These are phyloP conservation scores for Sequoia sempervirens DNA, from an alignment of 75 land plant genomes.

Conservation along the genomic window DNA sequence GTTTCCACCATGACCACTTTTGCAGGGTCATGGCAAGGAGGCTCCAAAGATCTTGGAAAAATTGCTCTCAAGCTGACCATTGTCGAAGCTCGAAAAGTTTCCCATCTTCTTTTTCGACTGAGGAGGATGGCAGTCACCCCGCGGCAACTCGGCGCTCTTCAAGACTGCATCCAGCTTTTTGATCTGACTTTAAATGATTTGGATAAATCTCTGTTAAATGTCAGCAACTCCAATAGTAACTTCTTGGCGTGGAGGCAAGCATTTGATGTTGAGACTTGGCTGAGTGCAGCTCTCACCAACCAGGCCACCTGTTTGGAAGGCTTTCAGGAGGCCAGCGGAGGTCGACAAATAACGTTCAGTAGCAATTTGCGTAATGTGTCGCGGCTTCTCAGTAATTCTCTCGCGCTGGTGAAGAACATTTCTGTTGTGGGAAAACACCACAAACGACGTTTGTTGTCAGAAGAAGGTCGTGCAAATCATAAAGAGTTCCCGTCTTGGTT, in stretches of 20 bases:
- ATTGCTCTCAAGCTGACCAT: neutral
- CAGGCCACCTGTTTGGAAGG: conserved; percentile 69
- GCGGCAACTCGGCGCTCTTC: conserved; percentile 22
- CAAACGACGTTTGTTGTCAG: neutral
- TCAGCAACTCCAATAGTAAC: neutral
- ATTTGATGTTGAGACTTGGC: conserved; percentile 11
- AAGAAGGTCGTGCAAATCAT: neutral
- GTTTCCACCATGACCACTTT: neutral
- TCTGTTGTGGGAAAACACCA: neutral
- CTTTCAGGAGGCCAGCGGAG: conserved; percentile 17
- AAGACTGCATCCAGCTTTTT: conserved; percentile 52
- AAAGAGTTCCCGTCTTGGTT: conserved; percentile 54
- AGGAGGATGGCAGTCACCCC: neutral
- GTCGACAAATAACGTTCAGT: conserved; percentile 8
- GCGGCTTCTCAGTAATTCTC: conserved; percentile 22
- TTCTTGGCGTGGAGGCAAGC: conserved; percentile 2
- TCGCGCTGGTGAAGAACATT: conserved; percentile 19
- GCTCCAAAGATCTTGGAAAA: neutral
- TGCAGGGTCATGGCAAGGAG: neutral
- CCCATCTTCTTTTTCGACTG: neutral
- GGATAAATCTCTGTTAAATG: conserved; percentile 15
- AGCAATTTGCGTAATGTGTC: conserved; percentile 9
- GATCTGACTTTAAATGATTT: conserved; percentile 30
- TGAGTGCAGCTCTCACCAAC: conserved; percentile 54
- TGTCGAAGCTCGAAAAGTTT: neutral